A percentile compares a stretch with the other conserved stretches of the same genome.
Conservation (phyloP, 495 filamentous ascomycete species). For the Talaromyces wortmannii region DNA sequence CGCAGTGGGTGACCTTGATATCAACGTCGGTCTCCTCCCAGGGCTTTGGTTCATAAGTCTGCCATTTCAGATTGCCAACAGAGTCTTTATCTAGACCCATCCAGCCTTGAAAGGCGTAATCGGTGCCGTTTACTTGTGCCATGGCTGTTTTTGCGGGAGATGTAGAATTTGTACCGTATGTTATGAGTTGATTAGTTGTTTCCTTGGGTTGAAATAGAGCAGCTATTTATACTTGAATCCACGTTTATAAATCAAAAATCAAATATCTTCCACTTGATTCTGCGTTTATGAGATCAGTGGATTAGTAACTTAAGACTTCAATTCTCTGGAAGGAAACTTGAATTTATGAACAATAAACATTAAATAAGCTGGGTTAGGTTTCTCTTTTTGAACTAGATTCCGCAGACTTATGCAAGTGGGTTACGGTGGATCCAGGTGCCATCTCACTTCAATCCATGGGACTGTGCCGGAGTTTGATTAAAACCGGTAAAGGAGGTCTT, state of each 20-base stretch:
- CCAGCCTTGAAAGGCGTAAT: slow-evolving; percentile 78
- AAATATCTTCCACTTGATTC: too few relatives aligned
- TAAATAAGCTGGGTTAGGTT: background rate
- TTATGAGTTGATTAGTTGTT: background rate
- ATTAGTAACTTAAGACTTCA: too few relatives aligned
- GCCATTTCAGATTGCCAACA: slow-evolving; percentile 71
- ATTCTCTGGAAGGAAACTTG: background rate
- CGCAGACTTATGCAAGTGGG: background rate
- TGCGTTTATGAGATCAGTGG: too few relatives aligned
- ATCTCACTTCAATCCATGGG: too few relatives aligned
- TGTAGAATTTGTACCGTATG: background rate
- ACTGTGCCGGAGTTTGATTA: too few relatives aligned
- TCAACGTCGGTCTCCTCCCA: slow-evolving; percentile 75
- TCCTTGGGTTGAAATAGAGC: too few relatives aligned
- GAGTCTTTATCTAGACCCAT: slow-evolving; percentile 53
- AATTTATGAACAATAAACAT: background rate
- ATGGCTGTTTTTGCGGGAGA: background rate
- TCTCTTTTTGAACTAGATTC: background rate
- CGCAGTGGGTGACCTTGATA: slow-evolving; percentile 37
- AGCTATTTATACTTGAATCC: too few relatives aligned
- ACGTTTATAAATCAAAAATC: too few relatives aligned
- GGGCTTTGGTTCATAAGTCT: slow-evolving; percentile 64
- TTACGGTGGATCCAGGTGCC: too few relatives aligned
- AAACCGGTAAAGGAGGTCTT: too few relatives aligned
- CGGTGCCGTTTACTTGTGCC: slow-evolving; percentile 8